These are phyloP conservation scores for Casaregolazyma suthepensis DNA, from an alignment of 1,139 yeast genomes.

Conservation along the genomic window DNA sequence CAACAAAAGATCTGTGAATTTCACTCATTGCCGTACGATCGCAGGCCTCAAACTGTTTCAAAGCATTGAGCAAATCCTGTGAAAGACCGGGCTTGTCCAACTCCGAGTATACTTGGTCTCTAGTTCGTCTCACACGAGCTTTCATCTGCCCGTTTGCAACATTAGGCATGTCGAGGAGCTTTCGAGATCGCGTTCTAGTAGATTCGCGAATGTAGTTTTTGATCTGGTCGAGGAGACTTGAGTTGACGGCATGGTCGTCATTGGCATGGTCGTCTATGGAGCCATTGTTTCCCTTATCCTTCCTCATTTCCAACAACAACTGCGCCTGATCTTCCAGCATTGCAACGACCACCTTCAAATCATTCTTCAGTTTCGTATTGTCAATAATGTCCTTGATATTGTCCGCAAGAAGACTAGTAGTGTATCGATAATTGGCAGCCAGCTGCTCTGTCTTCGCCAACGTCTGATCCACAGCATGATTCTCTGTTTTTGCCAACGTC, in stretches of 20 bases:
- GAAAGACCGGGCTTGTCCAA: conserved; percentile 5
- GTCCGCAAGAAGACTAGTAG: conserved; percentile 6
- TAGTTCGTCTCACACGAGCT: conserved; percentile 2
- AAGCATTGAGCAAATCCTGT: background rate
- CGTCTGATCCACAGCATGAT: background rate
- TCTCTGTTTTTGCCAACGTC: background rate
- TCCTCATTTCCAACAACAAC: background rate
- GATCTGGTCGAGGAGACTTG: background rate
- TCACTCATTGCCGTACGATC: conserved; percentile 9
- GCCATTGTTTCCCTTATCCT: background rate
- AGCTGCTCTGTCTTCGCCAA: conserved; percentile 2
- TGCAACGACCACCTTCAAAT: background rate
- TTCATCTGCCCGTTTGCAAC: background rate
- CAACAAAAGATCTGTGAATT: conserved; percentile 4
- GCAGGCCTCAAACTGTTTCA: conserved; percentile 6
- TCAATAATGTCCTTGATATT: conserved; percentile 5
- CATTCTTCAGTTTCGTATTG: conserved; percentile 3
- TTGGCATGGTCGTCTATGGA: background rate
- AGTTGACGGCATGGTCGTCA: background rate
- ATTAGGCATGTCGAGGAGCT: conserved; percentile 6
- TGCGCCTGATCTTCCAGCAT: conserved; percentile 6
- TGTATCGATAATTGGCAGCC: conserved; percentile 6
- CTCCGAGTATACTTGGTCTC: conserved; percentile 1
- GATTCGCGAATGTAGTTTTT: conserved; percentile 6
- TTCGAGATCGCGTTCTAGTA: background rate